Evolutionary conservation across 306 rosid species (phyloP).

Genomic region (Vigna trinervia): DNA sequence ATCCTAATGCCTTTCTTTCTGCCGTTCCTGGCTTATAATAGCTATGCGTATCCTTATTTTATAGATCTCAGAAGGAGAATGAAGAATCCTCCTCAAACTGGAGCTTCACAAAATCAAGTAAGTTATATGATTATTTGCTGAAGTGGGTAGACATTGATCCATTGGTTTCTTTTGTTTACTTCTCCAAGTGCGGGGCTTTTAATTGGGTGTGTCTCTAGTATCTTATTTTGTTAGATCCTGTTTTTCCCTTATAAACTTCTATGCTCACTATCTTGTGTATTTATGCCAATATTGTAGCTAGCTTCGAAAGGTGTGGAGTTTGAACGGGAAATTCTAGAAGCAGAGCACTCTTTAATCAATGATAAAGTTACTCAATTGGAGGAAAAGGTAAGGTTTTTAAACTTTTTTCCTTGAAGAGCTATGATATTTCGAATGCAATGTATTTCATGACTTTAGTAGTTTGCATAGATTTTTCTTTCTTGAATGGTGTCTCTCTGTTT

Average conservation of each 20-base stretch:
- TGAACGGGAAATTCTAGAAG: constrained; percentile 85
- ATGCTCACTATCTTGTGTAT: constrained; percentile 20
- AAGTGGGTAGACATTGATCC: constrained; percentile 5
- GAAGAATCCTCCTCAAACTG: constrained; percentile 60
- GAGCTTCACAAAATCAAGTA: constrained; percentile 64
- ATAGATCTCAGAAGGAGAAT: constrained; percentile 78
- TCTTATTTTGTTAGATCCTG: constrained; percentile 33
- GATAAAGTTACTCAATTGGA: constrained; percentile 74
- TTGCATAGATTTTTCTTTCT: constrained; percentile 27
- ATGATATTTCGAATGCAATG: constrained; percentile 25
- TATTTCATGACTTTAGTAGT: constrained; percentile 20
- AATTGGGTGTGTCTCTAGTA: constrained; percentile 29
- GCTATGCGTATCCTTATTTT: constrained; percentile 31
- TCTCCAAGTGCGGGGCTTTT: constrained; percentile 15
- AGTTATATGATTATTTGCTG: constrained; percentile 48
- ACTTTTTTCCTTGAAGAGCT: constrained; percentile 26
- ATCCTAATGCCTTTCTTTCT: constrained; percentile 18
- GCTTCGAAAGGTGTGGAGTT: constrained; percentile 78
- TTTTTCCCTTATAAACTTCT: constrained; percentile 34
- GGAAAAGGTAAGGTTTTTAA: constrained; percentile 63
- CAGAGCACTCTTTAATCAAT: constrained; percentile 64
- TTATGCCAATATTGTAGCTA: constrained; percentile 57
- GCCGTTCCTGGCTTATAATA: constrained; percentile 32
- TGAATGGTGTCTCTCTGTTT: constrained; percentile 10
- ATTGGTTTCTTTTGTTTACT: constrained; percentile 24